Evolutionary conservation across 2,329 filamentous ascomycete genomes (phyloP).

Genomic region (Rhinocladiella similis): DNA sequence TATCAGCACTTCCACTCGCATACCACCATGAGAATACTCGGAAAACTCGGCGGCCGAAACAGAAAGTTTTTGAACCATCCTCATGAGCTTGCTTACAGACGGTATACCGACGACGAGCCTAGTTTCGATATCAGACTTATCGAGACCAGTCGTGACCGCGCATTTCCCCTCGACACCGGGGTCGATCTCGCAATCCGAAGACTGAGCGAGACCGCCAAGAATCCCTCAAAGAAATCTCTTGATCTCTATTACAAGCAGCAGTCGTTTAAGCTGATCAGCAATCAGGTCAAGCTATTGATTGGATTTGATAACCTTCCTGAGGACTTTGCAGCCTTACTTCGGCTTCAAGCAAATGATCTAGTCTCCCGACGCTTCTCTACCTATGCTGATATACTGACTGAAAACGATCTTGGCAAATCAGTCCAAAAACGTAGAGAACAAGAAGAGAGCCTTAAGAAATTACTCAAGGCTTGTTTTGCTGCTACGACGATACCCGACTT

Average conservation of each 20-base stretch:
- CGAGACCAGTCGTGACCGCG: slow-evolving; percentile 82
- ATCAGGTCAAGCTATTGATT: slow-evolving; percentile 87
- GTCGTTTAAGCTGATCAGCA: slow-evolving; percentile 80
- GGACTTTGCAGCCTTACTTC: slow-evolving; percentile 79
- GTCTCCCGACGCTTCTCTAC: slow-evolving; percentile 69
- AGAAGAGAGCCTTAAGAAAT: slow-evolving; percentile 76
- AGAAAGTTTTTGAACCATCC: slow-evolving; percentile 92
- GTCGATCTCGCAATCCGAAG: slow-evolving; percentile 88
- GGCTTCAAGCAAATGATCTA: slow-evolving; percentile 86
- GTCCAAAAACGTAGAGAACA: slow-evolving; percentile 84
- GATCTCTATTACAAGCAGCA: slow-evolving; percentile 92
- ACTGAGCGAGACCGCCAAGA: slow-evolving; percentile 75
- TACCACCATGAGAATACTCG: slow-evolving; percentile 94
- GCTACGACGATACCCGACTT: slow-evolving; percentile 81
- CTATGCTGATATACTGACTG: slow-evolving; percentile 66
- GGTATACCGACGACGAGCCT: slow-evolving; percentile 81
- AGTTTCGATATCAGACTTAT: slow-evolving; percentile 88
- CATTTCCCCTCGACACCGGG: slow-evolving; percentile 83
- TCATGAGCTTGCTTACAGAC: slow-evolving; percentile 77
- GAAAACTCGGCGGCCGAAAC: slow-evolving; percentile 93
- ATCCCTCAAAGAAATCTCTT: slow-evolving; percentile 59
- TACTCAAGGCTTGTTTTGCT: slow-evolving; percentile 86
- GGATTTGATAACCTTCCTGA: slow-evolving; percentile 86
- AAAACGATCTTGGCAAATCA: slow-evolving; percentile 77
- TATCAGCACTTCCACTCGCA: slow-evolving; percentile 98